A percentile compares a stretch with the other conserved stretches of the same genome.
phyloP scores from a whole-genome alignment of 2,329 filamentous ascomycete species.

The Aureobasidium sp. region DNA sequence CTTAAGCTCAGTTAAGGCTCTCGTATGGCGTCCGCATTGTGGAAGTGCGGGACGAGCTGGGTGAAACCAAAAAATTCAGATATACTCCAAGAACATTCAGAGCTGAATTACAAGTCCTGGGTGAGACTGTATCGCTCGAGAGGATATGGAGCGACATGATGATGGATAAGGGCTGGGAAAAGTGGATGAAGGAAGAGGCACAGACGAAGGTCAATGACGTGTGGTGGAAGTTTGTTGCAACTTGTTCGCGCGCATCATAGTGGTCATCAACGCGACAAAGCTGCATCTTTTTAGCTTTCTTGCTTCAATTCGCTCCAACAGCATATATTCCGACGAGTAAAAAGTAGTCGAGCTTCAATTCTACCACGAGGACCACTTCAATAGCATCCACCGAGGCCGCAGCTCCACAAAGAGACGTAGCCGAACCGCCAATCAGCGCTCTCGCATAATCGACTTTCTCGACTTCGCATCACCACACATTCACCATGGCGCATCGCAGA shows the following conservation, averaged over 20 bases:
- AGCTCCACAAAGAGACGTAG: not conserved
- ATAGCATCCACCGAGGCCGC: too few relatives aligned
- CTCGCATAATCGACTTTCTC: not conserved
- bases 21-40: not conserved
- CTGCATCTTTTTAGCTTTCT: not conserved
- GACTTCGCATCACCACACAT: not conserved
- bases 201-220: not conserved
- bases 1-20: not conserved
- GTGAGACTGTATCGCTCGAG: not conserved
- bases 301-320: not conserved
- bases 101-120: not conserved
- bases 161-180: not conserved
- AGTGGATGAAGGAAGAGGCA: not conserved
- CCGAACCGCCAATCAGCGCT: not conserved
- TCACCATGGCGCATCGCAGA: constrained; percentile 29
- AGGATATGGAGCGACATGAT: not conserved
- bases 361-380: too few relatives aligned
- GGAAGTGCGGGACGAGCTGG: not conserved
- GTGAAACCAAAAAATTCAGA: not conserved
- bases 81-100: not conserved
- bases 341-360: not conserved
- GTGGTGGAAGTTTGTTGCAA: not conserved
- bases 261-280: not conserved
- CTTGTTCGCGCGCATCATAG: not conserved
- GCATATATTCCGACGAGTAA: not conserved